These are phyloP conservation scores for Colletotrichum echinochloae DNA, from an alignment of 2,329 filamentous ascomycete genomes.

Conservation along the genomic window DNA sequence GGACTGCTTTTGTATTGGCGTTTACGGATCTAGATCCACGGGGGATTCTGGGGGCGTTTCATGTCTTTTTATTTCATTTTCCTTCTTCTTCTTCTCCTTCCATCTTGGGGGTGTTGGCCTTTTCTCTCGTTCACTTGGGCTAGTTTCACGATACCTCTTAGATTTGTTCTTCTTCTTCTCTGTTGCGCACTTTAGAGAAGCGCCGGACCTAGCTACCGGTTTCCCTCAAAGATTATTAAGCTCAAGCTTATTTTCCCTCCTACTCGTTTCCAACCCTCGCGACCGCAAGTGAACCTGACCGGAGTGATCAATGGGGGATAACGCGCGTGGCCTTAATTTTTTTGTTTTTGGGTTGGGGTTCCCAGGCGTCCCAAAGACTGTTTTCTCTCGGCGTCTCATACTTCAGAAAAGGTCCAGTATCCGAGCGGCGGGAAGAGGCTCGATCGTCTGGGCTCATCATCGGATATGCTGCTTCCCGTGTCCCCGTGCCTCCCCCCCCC, in stretches of 20 bases:
- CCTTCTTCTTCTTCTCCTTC: too few relatives aligned
- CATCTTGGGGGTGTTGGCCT: background rate
- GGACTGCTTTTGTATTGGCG: background rate
- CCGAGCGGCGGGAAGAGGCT: background rate
- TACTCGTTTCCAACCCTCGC: background rate
- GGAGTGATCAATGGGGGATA: background rate
- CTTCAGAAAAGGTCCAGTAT: background rate
- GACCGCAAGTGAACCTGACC: background rate
- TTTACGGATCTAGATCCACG: background rate
- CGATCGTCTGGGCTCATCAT: background rate
- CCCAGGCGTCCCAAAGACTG: background rate
- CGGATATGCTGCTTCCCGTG: background rate
- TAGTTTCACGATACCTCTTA: background rate
- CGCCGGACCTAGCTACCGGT: background rate
- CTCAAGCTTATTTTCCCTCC: background rate
- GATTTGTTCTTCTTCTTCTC: background rate
- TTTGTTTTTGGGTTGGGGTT: background rate
- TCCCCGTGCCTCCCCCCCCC: rapidly evolving
- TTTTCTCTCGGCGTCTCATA: background rate
- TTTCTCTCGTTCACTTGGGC: background rate
- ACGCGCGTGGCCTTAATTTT: too few relatives aligned
- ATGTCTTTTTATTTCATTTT: background rate
- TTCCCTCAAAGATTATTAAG: background rate
- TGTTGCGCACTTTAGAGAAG: background rate
- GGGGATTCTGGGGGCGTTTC: background rate